Evolutionary conservation across 2,329 filamentous ascomycete genomes (phyloP).

Genomic region (Madurella fahalii): DNA sequence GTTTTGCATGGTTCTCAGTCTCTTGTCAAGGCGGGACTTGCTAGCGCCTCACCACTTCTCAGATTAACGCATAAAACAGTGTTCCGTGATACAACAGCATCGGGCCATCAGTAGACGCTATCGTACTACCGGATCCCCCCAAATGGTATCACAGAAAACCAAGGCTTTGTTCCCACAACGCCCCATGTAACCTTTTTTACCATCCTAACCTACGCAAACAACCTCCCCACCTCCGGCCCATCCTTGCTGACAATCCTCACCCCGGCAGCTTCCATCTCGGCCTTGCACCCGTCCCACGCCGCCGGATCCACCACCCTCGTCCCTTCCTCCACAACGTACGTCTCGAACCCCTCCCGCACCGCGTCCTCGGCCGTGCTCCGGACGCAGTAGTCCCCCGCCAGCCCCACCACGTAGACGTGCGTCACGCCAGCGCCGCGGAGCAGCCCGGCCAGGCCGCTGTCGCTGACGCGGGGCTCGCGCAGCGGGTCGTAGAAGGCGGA

Average conservation of each 20-base stretch:
- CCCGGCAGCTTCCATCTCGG: conserved; percentile 53
- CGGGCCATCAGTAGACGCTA: too few species aligned
- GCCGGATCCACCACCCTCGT: conserved; percentile 66
- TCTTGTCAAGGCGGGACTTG: too few species aligned
- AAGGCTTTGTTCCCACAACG: not conserved
- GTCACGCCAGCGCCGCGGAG: conserved; percentile 60
- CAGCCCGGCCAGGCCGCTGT: conserved; percentile 58
- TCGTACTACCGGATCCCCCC: not conserved
- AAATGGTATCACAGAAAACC: too few species aligned
- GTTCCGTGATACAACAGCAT: too few species aligned
- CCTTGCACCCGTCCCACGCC: conserved; percentile 52
- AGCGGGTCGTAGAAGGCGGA: conserved; percentile 86
- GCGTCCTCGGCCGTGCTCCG: conserved; percentile 77
- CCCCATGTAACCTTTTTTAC: too few species aligned
- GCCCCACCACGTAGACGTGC: conserved; percentile 78
- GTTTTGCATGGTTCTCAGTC: too few species aligned
- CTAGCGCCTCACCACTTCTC: too few species aligned
- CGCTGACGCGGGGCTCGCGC: conserved; percentile 51
- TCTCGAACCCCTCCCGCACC: conserved; percentile 67
- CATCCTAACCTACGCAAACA: conserved; percentile 30
- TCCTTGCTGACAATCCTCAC: conserved; percentile 59
- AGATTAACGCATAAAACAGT: too few species aligned
- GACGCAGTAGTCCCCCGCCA: conserved; percentile 90
- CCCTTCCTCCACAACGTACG: conserved; percentile 73
- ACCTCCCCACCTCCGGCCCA: conserved; percentile 51